These are phyloP conservation scores for Aspergillus eucalypticola DNA, from an alignment of 2,329 filamentous ascomycete genomes.

Conservation along the genomic window DNA sequence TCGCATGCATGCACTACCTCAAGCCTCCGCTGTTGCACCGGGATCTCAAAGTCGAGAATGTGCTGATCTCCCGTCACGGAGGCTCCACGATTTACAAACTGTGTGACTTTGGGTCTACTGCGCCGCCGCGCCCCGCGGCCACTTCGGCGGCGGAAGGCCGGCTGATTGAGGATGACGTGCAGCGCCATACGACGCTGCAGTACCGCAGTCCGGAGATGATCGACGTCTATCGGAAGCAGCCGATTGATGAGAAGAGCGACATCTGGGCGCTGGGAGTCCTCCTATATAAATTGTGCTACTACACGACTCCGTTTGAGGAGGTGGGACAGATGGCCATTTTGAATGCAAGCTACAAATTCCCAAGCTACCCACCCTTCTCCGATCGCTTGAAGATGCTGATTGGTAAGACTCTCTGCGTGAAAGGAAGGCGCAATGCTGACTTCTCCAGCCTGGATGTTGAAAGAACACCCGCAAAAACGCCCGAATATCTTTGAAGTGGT, in stretches of 20 bases:
- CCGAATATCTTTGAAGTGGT: conserved; percentile 96
- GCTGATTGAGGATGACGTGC: conserved; percentile 92
- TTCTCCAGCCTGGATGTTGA: conserved; percentile 73
- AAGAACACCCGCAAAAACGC: conserved; percentile 73
- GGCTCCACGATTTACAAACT: conserved; percentile 83
- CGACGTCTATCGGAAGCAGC: conserved; percentile 92
- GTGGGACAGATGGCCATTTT: conserved; percentile 96
- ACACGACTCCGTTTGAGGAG: conserved; percentile 97
- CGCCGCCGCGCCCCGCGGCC: conserved; percentile 78
- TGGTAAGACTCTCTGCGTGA: conserved; percentile 56
- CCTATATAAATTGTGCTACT: conserved; percentile 97
- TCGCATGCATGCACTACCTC: conserved; percentile 98
- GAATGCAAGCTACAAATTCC: conserved; percentile 92
- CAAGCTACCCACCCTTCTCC: conserved; percentile 83
- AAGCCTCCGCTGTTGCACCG: conserved; percentile 90
- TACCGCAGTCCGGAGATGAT: conserved; percentile 99
- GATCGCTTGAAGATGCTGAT: conserved; percentile 87
- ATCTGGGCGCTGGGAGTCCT: conserved; percentile 96
- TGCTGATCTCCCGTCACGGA: conserved; percentile 74
- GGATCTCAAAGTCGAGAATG: conserved; percentile 97
- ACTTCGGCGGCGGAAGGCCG: conserved; percentile 85
- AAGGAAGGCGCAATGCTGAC: conserved; percentile 22
- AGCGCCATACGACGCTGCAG: conserved; percentile 94
- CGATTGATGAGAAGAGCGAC: conserved; percentile 97
- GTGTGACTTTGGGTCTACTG: conserved; percentile 95